A percentile compares a stretch with the other conserved stretches of the same genome.
Evolutionary conservation across 495 filamentous ascomycete species (phyloP).

Genomic region (Sphaerosporella brunnea): DNA sequence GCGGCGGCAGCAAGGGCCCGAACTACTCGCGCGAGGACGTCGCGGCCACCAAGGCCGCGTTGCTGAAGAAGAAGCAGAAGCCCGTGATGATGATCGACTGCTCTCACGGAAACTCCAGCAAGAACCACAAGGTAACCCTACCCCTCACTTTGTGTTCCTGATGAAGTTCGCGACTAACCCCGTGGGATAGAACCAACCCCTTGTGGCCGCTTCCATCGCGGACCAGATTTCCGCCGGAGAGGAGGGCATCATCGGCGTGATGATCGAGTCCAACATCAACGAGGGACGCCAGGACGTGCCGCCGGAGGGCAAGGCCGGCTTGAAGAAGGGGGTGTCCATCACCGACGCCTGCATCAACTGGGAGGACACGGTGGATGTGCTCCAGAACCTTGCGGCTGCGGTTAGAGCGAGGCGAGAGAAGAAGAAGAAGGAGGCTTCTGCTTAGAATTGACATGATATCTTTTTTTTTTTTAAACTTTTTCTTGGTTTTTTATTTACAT

Average conservation of each 20-base stretch:
- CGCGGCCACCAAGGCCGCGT: conserved; percentile 53
- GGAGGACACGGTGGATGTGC: conserved; percentile 66
- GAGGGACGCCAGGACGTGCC: conserved; percentile 93
- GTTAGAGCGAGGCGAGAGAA: conserved; percentile 50
- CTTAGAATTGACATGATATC: neutral
- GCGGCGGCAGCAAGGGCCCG: conserved; percentile 81
- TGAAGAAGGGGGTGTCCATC: conserved; percentile 89
- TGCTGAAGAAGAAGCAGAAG: conserved; percentile 70
- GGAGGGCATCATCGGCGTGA: conserved; percentile 77
- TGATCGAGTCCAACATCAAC: conserved; percentile 97
- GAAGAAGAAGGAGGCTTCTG: too few species aligned
- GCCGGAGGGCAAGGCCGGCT: conserved; percentile 41
- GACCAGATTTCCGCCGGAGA: conserved; percentile 79
- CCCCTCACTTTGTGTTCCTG: neutral
- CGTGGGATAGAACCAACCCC: conserved; percentile 58
- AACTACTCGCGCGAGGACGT: conserved; percentile 85
- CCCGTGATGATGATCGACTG: conserved; percentile 95
- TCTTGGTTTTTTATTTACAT: too few species aligned
- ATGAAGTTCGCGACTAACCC: conserved; percentile 2
- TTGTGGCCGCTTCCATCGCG: conserved; percentile 65
- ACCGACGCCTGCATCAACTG: conserved; percentile 96
- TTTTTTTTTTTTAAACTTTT: neutral
- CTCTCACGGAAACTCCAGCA: conserved; percentile 57
- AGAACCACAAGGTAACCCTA: conserved; percentile 34
- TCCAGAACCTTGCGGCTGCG: conserved; percentile 76